Percentiles rank a stretch among this genome's conserved stretches.
Conservation (phyloP, 768 basidiomycete genomes). For the Leccinum uliginosum region DNA sequence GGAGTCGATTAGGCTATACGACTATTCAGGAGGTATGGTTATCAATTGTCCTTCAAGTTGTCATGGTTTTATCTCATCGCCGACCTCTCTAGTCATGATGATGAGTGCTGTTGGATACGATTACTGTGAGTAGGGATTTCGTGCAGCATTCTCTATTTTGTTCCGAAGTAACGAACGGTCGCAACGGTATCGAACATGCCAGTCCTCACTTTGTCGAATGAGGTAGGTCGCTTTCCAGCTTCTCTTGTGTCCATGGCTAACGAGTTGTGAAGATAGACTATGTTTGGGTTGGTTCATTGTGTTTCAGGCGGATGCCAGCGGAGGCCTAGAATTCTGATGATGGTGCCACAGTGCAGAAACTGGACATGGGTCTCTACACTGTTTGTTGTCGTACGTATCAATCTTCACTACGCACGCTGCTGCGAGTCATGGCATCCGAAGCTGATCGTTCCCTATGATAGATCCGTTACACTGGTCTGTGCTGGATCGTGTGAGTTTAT, state of each 20-base stretch:
- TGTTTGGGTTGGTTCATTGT: conserved; percentile 9
- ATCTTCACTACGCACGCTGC: too few species aligned
- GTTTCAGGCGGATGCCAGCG: background rate
- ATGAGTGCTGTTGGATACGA: conserved; percentile 7
- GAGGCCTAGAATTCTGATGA: background rate
- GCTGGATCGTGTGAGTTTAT: conserved; percentile 9
- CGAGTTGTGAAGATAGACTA: conserved; percentile 4
- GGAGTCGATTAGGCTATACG: background rate
- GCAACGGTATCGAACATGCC: too few species aligned
- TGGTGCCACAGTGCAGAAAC: background rate
- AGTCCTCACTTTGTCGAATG: conserved; percentile 15
- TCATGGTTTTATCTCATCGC: background rate
- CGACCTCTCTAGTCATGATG: background rate
- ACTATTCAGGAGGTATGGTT: background rate
- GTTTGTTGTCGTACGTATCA: conserved; percentile 12
- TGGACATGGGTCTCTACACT: conserved; percentile 15
- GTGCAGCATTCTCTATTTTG: background rate
- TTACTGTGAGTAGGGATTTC: conserved; percentile 1
- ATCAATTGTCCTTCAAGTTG: background rate
- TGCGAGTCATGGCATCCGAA: background rate
- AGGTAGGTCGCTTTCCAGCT: conserved; percentile 3
- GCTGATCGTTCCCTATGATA: background rate
- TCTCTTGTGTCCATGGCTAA: background rate
- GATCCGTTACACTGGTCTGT: conserved; percentile 15
- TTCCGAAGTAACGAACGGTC: background rate